phyloP scores from a whole-genome alignment of 176 grass and related monocot species.

The Aegilops sharonensis region DNA sequence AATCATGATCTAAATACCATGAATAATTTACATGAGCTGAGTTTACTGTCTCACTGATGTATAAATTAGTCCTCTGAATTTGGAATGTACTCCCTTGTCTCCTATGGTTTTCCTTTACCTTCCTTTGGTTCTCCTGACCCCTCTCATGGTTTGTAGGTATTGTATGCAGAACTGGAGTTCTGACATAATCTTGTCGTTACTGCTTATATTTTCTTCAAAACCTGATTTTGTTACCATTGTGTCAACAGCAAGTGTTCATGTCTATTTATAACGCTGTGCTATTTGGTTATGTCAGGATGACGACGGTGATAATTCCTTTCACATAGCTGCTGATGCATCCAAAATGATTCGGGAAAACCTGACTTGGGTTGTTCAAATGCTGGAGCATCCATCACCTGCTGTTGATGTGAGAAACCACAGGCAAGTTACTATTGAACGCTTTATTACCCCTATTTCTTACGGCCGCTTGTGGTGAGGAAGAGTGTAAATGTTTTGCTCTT shows the following conservation, averaged over 20 bases:
- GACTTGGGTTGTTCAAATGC: conserved; percentile 90
- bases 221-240: background rate
- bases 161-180: background rate
- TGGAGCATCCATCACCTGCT: conserved; percentile 70
- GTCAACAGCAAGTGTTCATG: background rate
- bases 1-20: background rate
- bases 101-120: background rate
- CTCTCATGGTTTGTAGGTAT: conserved; percentile 12
- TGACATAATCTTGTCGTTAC: background rate
- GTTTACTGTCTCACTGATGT: conserved; percentile 18
- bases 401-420: conserved; percentile 98
- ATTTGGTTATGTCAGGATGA: conserved; percentile 82
- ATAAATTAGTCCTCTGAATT: background rate
- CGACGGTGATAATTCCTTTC: conserved; percentile 96
- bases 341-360: conserved; percentile 99
- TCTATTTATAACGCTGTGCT: conserved; percentile 29
- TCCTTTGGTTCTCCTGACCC: background rate
- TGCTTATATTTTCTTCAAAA: background rate
- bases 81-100: conserved; percentile 14
- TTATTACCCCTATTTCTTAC: background rate
- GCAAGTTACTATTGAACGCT: conserved; percentile 42
- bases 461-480: conserved; percentile 1
- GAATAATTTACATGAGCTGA: background rate
- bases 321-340: conserved; percentile 97
- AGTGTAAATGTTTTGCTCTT: conserved; percentile 2